Base-by-base conservation (phyloP, 1,284 basidiomycete species). In the Ceratobasidium sp. region DNA sequence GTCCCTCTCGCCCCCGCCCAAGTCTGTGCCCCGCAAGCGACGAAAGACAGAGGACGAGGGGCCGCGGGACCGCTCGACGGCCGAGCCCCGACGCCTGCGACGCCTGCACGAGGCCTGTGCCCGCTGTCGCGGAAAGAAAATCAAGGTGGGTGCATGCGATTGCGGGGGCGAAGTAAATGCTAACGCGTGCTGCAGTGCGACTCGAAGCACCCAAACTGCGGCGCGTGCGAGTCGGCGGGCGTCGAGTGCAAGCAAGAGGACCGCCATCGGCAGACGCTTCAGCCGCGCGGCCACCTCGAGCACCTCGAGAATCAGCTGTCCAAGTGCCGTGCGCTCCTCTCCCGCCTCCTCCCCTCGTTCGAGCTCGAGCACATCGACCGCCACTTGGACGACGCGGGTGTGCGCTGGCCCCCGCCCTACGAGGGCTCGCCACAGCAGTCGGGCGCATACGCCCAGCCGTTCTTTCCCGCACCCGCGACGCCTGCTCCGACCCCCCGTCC, bases 81-180 rank as follows among this genome's bases (percentile, higher is more conserved):
- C 64, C 48, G 64, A 92, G 79, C 89, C 91, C 61, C 86, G 92
- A 77, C 87, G 92, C 73, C 85, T 93, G 78, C 85, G 92, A 77
- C 88, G 92, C 78, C 92, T 91, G 77, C 92, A 93, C 83, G 92
- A 93, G 82, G 92, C 92, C 75, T 93, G 92, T 84, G 89, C 91
- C 76, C 87, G 92, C 79, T 93, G 92, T 85, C 90, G 92, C 85
- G 90, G 89, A 83, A 93, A 93, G 87, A 92, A 93, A 89, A 93
- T 92, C 83, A 93, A 93, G 90, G 92, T 89, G 90, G 88, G 90
- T 90, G 26, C 48, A 14, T 12, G 55, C 14, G 32, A 12, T 18
- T 55, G 16, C 39, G 8, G 72, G n/a, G 16, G n/a, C 12, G 16
- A 50, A n/a, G 28, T 61, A 32, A 6, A 36, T 71, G 30, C 28